Evolutionary conservation across 2,329 filamentous ascomycete species (phyloP), one percentile per base, ranked within the genome.

Genomic region (Beauveria rudraprayagi): DNA sequence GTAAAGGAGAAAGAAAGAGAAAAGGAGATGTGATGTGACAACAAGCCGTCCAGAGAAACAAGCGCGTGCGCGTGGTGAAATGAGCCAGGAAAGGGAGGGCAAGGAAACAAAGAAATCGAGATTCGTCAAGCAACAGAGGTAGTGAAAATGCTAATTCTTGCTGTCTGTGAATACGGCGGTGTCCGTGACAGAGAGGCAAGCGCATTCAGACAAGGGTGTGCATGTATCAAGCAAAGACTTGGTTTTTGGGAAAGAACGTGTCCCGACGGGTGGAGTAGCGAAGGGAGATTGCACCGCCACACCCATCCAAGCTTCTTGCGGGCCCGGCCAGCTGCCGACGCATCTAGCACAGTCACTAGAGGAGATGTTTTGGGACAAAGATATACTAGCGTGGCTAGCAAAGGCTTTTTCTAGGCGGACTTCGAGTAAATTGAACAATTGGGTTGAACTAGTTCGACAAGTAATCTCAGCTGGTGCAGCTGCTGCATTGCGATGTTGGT

Each of bases 251-350:
- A 6, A 37, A 26, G 51, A 24, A 5, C n/a, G 5, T 46, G 22
- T 47, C 24, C 26, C 34, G 34, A 37, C 11, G 34, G 34, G 34
- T 14, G 34, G 34, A 37, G 34, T 37, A 37, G 11, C 11, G 11
- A 37, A 37, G 34, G 11, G 34, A 37, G 11, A 37, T 37, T 60
- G 50, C 57, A 52, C 57, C 48, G 50, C 57, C 57, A 60, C 50
- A 60, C 17, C 30, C 26, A 60, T 47, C 26, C 48, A 40, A 54
- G 48, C 40, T 53, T 54, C 30, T 37, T 19, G 44, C 28, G 24
- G 54, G 41, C 40, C 30, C 52, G 26, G 47, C 37, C 19, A 48
- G 30, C 30, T 34, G 30, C 30, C 30, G 11, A 34, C 30, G 30
- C 30, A 17, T 37, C 40, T 54, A 54, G 52, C 52, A 22, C 3